Conservation (phyloP, 441 rosid species). For the Populus hybrid region DNA sequence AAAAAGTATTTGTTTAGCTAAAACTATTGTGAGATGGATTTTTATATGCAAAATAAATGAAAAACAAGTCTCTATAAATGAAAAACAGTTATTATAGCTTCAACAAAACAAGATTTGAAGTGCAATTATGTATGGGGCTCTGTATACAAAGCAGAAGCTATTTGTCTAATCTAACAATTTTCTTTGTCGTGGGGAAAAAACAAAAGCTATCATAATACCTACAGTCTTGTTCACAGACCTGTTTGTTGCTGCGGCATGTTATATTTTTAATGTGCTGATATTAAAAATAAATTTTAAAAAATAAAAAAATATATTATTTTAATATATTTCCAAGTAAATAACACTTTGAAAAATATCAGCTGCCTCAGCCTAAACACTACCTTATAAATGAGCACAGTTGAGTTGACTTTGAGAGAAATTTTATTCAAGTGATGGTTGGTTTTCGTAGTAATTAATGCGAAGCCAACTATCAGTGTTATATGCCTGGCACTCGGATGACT, state of each 20-base stretch:
- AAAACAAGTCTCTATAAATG: no score
- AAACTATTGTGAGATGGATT: background rate
- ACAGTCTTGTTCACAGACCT: background rate
- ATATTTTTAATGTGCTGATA: no score
- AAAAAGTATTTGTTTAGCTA: no score
- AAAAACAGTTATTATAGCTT: background rate
- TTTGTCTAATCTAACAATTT: background rate
- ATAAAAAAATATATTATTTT: no score
- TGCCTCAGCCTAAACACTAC: no score
- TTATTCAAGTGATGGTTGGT: background rate
- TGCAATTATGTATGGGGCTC: background rate
- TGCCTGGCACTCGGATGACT: background rate
- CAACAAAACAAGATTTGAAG: background rate
- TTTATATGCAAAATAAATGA: no score
- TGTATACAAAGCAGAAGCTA: background rate
- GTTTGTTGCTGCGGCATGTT: no score
- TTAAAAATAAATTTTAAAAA: no score
- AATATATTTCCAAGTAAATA: no score
- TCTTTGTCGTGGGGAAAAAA: no score
- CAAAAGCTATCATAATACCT: background rate
- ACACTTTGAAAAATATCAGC: no score
- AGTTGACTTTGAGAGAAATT: background rate
- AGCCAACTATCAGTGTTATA: background rate
- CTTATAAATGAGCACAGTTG: background rate
- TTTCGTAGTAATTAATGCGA: background rate